Base-by-base conservation (phyloP, 2,329 filamentous ascomycete species). In the Paecilomyces sp. region DNA sequence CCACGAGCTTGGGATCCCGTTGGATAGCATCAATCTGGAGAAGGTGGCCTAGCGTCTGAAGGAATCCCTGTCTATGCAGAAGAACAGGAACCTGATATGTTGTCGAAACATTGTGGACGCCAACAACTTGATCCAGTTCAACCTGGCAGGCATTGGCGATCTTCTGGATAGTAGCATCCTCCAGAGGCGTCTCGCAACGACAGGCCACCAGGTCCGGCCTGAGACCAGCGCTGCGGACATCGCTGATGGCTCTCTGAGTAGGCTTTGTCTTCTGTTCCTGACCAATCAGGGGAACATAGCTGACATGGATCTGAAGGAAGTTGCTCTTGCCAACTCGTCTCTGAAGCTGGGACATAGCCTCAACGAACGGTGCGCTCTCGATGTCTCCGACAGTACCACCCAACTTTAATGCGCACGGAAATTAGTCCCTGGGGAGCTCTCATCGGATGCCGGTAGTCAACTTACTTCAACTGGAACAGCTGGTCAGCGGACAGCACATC, bases 71-170 rank as follows among this genome's bases (percentile, higher is more conserved):
- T 66, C 92, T 83, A 67, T 93, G 85, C 13, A 97, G 87, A 25
- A 97, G 88, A n/a, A 97, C 81, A 0, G 94, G 94, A 2, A 97
- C 93, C 65, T 96, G 92, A 77, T 99, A 99, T 57, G 90, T 95
- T 12, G 92, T 92, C 22, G 88, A 82, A 76, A 97, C 91, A 73
- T 97, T 89, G 66, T 89, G 88, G 11, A 99, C 92, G 11, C 86
- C 89, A 63, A 97, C 81, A 52, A 97, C 91, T 71, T 97, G 91
- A 65, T 92, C 84, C 11, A 84, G 78, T 58, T 95, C 90, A 55
- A 97, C 88, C 71, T 96, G 91, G 75, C 93, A 97, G 77, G 88
- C 91, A 69, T 86, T 85, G 62, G 93, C 92, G 63, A 99, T 91
- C 79, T 99, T 97, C 63, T 88, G 83, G 56, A 93, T 87, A 0